Evolutionary conservation across 768 basidiomycete genomes (phyloP).

Genomic region (Pulveroboletus sp.): DNA sequence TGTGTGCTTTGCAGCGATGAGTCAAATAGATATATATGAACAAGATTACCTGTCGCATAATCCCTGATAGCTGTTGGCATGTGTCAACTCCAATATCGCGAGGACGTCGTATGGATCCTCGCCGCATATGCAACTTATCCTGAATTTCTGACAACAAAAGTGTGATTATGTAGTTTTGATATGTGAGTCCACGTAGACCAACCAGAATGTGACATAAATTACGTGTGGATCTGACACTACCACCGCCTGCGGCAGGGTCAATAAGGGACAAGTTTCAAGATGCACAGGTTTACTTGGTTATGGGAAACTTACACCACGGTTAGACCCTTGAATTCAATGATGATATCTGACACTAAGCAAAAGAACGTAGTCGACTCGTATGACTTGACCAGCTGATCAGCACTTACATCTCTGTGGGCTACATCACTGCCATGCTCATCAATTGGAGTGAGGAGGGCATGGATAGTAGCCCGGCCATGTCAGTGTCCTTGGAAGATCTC

Average conservation of each 20-base stretch:
- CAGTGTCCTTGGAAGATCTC: slow-evolving; percentile 74
- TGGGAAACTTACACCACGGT: slow-evolving; percentile 86
- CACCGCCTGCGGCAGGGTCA: slow-evolving; percentile 38
- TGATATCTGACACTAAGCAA: slow-evolving; percentile 67
- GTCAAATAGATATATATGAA: background rate
- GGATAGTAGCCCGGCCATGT: slow-evolving; percentile 77
- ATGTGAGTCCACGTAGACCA: background rate
- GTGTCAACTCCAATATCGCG: slow-evolving; percentile 80
- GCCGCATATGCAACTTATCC: slow-evolving; percentile 73
- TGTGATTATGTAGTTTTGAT: slow-evolving; percentile 44
- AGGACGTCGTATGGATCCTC: slow-evolving; percentile 76
- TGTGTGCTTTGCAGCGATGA: slow-evolving; percentile 40
- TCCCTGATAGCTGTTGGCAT: slow-evolving; percentile 62
- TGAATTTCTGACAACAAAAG: slow-evolving; percentile 75
- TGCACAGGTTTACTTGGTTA: slow-evolving; percentile 47
- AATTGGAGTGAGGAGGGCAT: slow-evolving; percentile 67
- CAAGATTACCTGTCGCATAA: slow-evolving; percentile 42
- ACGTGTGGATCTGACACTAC: slow-evolving; percentile 71
- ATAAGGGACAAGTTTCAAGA: background rate
- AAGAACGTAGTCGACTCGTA: background rate
- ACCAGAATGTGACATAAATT: background rate
- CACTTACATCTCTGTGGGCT: slow-evolving; percentile 64
- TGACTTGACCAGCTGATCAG: background rate
- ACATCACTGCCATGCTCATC: slow-evolving; percentile 74
- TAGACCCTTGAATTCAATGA: slow-evolving; percentile 74